Conservation (phyloP, 352 stramenopile genomes). For the Pilasporangium apinafurcum region DNA sequence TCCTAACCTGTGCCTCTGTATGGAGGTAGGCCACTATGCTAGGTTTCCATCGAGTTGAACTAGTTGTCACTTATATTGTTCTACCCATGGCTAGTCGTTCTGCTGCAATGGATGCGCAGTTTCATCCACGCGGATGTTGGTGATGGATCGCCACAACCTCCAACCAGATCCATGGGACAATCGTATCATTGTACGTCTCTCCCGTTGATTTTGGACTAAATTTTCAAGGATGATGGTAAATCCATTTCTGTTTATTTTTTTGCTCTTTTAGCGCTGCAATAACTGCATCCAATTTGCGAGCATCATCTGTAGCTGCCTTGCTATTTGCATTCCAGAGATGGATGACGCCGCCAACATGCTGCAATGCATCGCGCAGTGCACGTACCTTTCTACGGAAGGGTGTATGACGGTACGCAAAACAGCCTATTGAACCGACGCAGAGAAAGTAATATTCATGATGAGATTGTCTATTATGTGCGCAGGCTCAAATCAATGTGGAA, state of each 20-base stretch:
- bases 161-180: conserved; percentile 92
- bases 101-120: conserved; percentile 88
- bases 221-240: no score
- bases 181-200: conserved; percentile 76
- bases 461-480: background rate
- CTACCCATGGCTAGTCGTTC: conserved; percentile 63
- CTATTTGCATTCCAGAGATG: conserved; percentile 64
- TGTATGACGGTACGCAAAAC: conserved; percentile 83
- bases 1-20: conserved; percentile 86
- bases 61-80: background rate
- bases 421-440: no score
- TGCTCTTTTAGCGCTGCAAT: background rate
- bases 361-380: conserved; percentile 87
- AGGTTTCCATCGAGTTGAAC: no score
- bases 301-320: conserved; percentile 70
- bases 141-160: conserved; percentile 89
- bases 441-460: no score
- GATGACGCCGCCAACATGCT: conserved; percentile 75
- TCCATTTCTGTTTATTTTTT: no score
- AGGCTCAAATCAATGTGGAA: conserved; percentile 89
- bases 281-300: conserved; percentile 88
- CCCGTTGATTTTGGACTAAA: background rate
- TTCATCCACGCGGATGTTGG: conserved; percentile 82
- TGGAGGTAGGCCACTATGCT: conserved; percentile 51
- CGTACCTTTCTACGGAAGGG: conserved; percentile 87